Base-by-base conservation (phyloP, 305 asterid species). In the Lippia alba region DNA sequence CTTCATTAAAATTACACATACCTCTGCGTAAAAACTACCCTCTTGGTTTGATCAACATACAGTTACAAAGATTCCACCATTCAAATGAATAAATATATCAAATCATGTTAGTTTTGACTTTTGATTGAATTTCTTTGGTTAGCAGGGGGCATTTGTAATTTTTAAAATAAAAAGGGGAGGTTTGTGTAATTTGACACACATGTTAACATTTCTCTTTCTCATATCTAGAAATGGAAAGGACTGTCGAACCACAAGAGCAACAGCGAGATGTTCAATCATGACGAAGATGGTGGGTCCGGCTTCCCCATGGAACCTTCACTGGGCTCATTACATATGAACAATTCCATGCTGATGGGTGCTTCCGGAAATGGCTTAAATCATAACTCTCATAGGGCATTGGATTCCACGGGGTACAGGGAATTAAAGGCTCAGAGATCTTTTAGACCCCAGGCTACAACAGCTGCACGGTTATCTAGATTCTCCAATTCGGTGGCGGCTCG, bases 191-290 rank as follows among this genome's bases (percentile, higher is more conserved):
- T 44, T 5, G 14, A 11, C 49, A 44, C 10, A 55, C 30, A 24
- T 56, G 39, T 64, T 17, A 40, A 44, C 45, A 53, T 20, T 64
- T 3, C 5, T 18, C 5, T 44, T 60, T 62, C 8, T 75, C 17
- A 8, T 54, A 17, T 64, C 7, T 72, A 89, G 94, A 83, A 84
- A 76, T 56, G 86, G 84, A 79, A 82, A 77, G 83, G 79, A 71
- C 86, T 69, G 65, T 54, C 82, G 7, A 90, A 90, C 65, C 73
- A 76, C 56, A 86, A 84, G 76, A 85, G 89, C 80, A 78, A 55
- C 66, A 90, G 90, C 66, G 91, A 88, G 82, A 80, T 82, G 79
- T 86, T 41, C 80, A 71, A 77, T 85, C 85, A 67, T 39, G 86
- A 78, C 64, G 83, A 75, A 56, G 87, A 81, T 41, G 78, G 81